A percentile compares a stretch with the other conserved stretches of the same genome.
Evolutionary conservation across 2,329 filamentous ascomycete genomes (phyloP).

Genomic region (Fusarium xyrophilum): DNA sequence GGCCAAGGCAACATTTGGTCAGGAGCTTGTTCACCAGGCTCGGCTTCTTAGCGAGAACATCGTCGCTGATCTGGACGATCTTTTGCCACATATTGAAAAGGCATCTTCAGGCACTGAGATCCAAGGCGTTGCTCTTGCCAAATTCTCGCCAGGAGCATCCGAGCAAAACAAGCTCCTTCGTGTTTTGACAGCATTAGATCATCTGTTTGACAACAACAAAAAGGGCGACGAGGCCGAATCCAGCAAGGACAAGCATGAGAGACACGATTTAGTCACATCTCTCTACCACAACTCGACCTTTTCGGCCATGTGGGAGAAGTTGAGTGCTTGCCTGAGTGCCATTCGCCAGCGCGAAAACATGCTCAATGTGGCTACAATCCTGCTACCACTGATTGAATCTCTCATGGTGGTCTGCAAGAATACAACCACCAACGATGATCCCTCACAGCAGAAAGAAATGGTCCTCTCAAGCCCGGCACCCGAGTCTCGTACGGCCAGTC

Average conservation of each 20-base stretch:
- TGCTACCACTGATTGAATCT: slow-evolving; percentile 92
- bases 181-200: slow-evolving; percentile 91
- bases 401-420: slow-evolving; percentile 99
- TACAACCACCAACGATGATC: slow-evolving; percentile 79
- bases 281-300: slow-evolving; percentile 93
- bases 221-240: slow-evolving; percentile 58
- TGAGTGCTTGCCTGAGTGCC: slow-evolving; percentile 85
- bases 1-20: slow-evolving; percentile 89
- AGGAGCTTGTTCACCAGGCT: slow-evolving; percentile 87
- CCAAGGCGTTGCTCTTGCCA: slow-evolving; percentile 89
- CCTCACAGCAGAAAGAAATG: slow-evolving; percentile 67
- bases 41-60: slow-evolving; percentile 85
- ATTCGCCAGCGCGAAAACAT: slow-evolving; percentile 94
- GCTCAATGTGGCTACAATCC: slow-evolving; percentile 95
- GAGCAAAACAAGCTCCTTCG: slow-evolving; percentile 96
- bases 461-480: slow-evolving; percentile 75
- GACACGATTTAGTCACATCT: slow-evolving; percentile 83
- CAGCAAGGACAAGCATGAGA: slow-evolving; percentile 65
- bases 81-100: slow-evolving; percentile 84
- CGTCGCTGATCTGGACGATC: slow-evolving; percentile 80
- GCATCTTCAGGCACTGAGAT: slow-evolving; percentile 92
- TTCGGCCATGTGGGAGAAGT: slow-evolving; percentile 86
- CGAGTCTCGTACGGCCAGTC: slow-evolving; percentile 80
- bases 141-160: slow-evolving; percentile 94
- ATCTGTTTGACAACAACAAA: slow-evolving; percentile 87